Base-by-base conservation (phyloP, 1,139 yeast genomes). In the Kodamaea suecica region DNA sequence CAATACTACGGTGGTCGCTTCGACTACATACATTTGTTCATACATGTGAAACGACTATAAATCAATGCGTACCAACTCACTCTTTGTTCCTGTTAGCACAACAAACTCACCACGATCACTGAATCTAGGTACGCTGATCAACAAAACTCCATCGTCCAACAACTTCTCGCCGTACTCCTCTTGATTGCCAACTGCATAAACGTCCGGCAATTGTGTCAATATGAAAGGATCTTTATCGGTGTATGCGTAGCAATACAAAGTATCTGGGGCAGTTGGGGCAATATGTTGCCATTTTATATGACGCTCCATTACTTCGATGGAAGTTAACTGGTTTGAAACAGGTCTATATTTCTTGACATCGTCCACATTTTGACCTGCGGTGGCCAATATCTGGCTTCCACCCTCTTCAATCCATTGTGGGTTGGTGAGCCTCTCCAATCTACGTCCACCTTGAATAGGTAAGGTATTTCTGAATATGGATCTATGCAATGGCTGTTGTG, bases 231-330 rank as follows among this genome's bases (percentile, higher is more conserved):
- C 98, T 4, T 54, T 50, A 29, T 80, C 76, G n/a, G 76, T 73
- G 51, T 72, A 90, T 1, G 99, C 97, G 49, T 87, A 88, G 44
- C 95, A 82, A 66, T 85, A 84, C 29, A 92, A 63, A 0, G 99
- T 94, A 52, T 92, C 98, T 0, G 99, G 99, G 1, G 96, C 95
- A 0, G 97, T 88, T 2, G 98, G 98, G 0, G 87, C 82, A 25
- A 86, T 67, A 49, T 86, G 86, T 47, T 87, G 92, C 95, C 97
- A 92, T 35, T 68, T 63, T 27, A 94, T 56, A 1, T 85, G 82
- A 5, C 79, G 70, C 45, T 80, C 84, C 67, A 88, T 72, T 45
- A 87, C 63, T 16, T 73, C 70, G 11, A 78, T 29, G 37, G 38
- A 47, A 41, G 17, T 46, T 40, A 11, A 60, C 54, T 10, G 63